These are phyloP conservation scores for Batkoa obscura DNA, from an alignment of 371 early-diverging fungal species.

Conservation along the genomic window DNA sequence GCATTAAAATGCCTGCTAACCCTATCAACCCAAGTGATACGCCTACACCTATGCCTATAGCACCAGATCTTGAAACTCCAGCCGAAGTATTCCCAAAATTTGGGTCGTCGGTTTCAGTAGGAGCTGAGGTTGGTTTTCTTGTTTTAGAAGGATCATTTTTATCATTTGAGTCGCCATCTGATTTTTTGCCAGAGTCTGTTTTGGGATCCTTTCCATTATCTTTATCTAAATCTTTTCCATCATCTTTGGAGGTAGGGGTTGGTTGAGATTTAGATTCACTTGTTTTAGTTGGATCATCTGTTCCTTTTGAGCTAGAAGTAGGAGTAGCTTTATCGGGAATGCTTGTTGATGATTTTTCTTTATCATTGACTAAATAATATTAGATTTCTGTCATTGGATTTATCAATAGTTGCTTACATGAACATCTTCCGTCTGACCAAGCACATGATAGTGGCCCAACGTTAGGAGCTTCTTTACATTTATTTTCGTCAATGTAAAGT, in stretches of 20 bases:
- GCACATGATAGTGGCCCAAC: neutral
- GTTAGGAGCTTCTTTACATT: neutral
- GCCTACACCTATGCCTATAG: neutral
- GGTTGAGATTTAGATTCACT: no score
- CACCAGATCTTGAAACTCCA: neutral
- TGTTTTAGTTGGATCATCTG: no score
- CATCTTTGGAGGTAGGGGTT: no score
- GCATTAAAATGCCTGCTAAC: neutral
- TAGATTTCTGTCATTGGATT: neutral
- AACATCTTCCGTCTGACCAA: neutral
- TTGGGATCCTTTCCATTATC: no score
- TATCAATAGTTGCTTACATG: neutral
- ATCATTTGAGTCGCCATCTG: no score
- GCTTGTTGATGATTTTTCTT: neutral
- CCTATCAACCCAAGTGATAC: constrained; percentile 1
- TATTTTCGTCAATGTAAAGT: neutral
- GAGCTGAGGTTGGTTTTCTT: neutral
- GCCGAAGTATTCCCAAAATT: neutral
- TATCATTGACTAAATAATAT: neutral
- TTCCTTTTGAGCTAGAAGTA: no score
- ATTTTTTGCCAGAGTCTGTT: no score
- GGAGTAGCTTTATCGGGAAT: no score
- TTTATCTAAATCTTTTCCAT: no score
- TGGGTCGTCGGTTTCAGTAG: neutral
- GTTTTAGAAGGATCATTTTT: neutral